These are phyloP conservation scores for Ceratorhiza oryzae-sativae DNA, from an alignment of 1,284 basidiomycete species.

Conservation along the genomic window DNA sequence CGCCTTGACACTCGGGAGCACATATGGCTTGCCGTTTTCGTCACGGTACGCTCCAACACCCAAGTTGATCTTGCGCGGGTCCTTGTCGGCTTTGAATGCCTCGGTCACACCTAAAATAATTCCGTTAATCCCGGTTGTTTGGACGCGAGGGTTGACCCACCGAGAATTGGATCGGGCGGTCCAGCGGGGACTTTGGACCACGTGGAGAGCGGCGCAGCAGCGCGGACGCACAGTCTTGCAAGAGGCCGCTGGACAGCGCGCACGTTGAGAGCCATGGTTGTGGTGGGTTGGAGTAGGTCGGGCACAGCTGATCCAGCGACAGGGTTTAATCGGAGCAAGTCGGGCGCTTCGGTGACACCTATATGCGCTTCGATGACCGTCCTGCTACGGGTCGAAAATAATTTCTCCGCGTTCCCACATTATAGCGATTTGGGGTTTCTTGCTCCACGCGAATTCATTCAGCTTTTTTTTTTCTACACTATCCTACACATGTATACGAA, in stretches of 20 bases:
- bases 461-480: constrained; percentile 7
- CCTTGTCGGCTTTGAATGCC: constrained; percentile 93
- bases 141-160: constrained; percentile 55
- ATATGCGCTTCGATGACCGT: constrained; percentile 4
- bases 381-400: background rate
- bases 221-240: constrained; percentile 12
- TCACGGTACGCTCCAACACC: constrained; percentile 97
- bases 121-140: background rate
- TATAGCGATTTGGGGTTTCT: background rate
- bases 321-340: constrained; percentile 33
- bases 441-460: background rate
- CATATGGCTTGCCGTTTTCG: constrained; percentile 93
- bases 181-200: constrained; percentile 88
- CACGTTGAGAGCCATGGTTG: constrained; percentile 6
- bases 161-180: constrained; percentile 93
- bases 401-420: background rate
- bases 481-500: background rate
- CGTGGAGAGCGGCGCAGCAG: constrained; percentile 60
- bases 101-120: constrained; percentile 75
- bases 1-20: constrained; percentile 89
- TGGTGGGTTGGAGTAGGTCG: background rate
- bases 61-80: constrained; percentile 94
- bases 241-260: constrained; percentile 22
- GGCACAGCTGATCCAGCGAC: background rate
- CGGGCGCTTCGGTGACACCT: constrained; percentile 5